A percentile compares a stretch with the other conserved stretches of the same genome.
Conservation (phyloP, 2,329 filamentous ascomycete genomes). For the Cladosporium sp. region DNA sequence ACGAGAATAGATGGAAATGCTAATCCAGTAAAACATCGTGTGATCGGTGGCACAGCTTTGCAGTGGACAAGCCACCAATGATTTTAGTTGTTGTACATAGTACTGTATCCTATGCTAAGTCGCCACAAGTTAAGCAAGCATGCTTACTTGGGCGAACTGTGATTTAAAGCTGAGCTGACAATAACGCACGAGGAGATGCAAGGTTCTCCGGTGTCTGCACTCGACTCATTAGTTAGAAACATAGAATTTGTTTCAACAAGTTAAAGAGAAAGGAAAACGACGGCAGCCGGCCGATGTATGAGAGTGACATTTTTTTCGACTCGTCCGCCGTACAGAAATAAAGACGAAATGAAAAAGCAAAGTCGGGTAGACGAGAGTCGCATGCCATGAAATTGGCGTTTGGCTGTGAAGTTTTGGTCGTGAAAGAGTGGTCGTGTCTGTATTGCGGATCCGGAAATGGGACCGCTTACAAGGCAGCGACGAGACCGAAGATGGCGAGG, state of each 20-base stretch:
- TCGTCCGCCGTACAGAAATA: background rate
- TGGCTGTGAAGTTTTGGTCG: background rate
- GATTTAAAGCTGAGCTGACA: background rate
- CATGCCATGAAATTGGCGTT: background rate
- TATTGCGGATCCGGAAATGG: background rate
- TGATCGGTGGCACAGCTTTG: background rate
- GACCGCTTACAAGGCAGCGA: slow-evolving; percentile 28
- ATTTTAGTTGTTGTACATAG: slow-evolving; percentile 7
- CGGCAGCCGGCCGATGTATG: slow-evolving; percentile 6
- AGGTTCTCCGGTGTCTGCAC: background rate
- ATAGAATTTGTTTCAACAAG: background rate
- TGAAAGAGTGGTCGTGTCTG: background rate
- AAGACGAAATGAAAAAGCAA: background rate
- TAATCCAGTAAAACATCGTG: background rate
- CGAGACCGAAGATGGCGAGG: slow-evolving; percentile 50
- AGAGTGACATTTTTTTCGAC: background rate
- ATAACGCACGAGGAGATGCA: slow-evolving; percentile 3
- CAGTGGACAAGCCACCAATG: background rate
- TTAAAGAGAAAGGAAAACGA: slow-evolving; percentile 1
- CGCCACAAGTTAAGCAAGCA: too few relatives aligned
- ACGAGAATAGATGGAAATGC: background rate
- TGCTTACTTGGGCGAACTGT: too few relatives aligned
- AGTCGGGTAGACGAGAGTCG: slow-evolving; percentile 1
- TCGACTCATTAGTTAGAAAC: slow-evolving; percentile 10
- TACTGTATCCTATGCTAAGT: slow-evolving; percentile 12